Evolutionary conservation across 345 rosid genomes (phyloP).

Genomic region (Eucalyptus erythrocorys): DNA sequence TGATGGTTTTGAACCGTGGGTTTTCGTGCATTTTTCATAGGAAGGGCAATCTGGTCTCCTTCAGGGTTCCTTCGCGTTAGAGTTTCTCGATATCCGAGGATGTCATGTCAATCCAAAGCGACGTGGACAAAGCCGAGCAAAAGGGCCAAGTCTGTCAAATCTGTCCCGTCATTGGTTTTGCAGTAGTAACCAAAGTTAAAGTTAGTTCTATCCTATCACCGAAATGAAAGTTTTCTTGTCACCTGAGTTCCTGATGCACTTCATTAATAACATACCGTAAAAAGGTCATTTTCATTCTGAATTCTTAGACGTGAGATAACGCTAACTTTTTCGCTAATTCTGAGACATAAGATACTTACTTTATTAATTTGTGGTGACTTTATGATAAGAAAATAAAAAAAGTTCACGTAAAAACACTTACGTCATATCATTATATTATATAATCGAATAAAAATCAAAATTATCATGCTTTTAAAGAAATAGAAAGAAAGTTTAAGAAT

Average conservation of each 20-base stretch:
- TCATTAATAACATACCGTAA: neutral
- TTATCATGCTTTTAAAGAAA: neutral
- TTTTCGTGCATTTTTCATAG: neutral
- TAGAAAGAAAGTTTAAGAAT: rapidly evolving
- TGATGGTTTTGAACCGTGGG: neutral
- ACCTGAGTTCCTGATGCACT: neutral
- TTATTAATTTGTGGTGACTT: too few species aligned
- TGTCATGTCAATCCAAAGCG: neutral
- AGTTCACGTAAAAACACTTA: rapidly evolving
- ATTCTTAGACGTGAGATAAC: neutral
- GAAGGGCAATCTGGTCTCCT: neutral
- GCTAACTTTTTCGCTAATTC: neutral
- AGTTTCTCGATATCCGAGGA: neutral
- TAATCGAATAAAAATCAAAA: rapidly evolving
- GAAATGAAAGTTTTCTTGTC: neutral
- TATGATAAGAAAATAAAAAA: too few species aligned
- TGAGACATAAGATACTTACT: too few species aligned
- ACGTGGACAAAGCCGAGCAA: neutral
- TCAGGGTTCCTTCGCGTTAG: neutral
- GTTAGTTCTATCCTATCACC: neutral
- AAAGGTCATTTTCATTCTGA: neutral
- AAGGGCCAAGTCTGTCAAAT: neutral
- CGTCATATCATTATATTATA: rapidly evolving
- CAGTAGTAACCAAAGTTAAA: neutral
- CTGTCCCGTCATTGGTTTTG: neutral